Evolutionary conservation across 2,329 filamentous ascomycete species (phyloP).

Genomic region (Talaromyces marneffei): DNA sequence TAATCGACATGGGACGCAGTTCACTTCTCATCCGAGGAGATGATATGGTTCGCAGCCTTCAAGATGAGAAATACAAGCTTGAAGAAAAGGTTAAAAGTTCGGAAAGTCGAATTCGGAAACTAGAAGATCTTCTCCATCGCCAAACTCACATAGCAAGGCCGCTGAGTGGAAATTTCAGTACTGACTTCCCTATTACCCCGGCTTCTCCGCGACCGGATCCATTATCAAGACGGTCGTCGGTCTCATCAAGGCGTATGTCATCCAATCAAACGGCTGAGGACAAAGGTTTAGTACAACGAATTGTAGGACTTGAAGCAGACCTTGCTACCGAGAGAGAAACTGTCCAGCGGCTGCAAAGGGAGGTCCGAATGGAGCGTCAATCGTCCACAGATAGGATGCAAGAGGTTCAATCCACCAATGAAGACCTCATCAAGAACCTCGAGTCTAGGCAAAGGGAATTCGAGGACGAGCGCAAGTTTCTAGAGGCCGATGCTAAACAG

Average conservation of each 20-base stretch:
- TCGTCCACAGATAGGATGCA: constrained; percentile 62
- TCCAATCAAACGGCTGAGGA: constrained; percentile 56
- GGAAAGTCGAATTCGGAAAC: constrained; percentile 79
- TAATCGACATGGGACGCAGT: constrained; percentile 87
- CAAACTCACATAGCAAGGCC: constrained; percentile 58
- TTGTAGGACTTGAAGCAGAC: constrained; percentile 69
- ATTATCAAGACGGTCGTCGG: constrained; percentile 53
- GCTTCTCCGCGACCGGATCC: constrained; percentile 38
- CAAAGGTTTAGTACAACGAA: constrained; percentile 56
- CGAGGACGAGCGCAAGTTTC: constrained; percentile 70
- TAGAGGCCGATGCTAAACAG: constrained; percentile 73
- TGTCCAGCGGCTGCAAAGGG: constrained; percentile 61
- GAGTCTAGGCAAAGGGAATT: constrained; percentile 89
- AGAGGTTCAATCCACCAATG: constrained; percentile 86
- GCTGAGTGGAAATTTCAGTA: constrained; percentile 45
- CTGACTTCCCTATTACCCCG: constrained; percentile 37
- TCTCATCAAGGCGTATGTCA: constrained; percentile 57
- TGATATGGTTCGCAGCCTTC: constrained; percentile 69
- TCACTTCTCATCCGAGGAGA: constrained; percentile 82
- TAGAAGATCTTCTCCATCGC: constrained; percentile 88
- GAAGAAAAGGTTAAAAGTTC: constrained; percentile 73
- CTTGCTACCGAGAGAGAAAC: constrained; percentile 67
- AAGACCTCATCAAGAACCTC: constrained; percentile 89
- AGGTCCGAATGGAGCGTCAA: constrained; percentile 57
- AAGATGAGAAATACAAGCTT: constrained; percentile 71